Conservation (phyloP, 2,329 filamentous ascomycete species). For the Aspergillus sp. region DNA sequence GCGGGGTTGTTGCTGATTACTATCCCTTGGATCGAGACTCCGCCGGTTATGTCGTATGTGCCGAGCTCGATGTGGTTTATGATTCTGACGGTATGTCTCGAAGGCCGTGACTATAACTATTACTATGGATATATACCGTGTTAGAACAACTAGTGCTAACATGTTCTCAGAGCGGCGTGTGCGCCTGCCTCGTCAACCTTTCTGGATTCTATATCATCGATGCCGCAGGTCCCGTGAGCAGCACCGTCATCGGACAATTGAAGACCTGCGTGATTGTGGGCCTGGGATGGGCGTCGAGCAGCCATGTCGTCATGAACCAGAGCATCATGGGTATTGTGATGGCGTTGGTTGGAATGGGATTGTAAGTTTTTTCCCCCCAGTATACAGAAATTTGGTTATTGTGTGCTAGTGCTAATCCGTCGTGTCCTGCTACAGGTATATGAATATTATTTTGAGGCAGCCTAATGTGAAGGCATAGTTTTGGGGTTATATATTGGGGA, state of each 20-base stretch:
- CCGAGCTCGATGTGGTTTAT: slow-evolving; percentile 18
- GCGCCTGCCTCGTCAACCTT: slow-evolving; percentile 23
- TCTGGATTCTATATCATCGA: slow-evolving; percentile 29
- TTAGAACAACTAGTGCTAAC: background rate
- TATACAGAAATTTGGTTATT: too few relatives aligned
- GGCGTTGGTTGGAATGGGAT: slow-evolving; percentile 21
- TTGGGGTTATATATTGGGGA: background rate
- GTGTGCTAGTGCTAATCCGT: background rate
- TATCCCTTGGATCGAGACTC: slow-evolving; percentile 17
- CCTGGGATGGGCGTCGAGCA: slow-evolving; percentile 53
- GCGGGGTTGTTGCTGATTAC: slow-evolving; percentile 17
- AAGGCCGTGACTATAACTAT: too few relatives aligned
- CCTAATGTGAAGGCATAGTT: slow-evolving; percentile 2
- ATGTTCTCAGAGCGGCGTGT: slow-evolving; percentile 16
- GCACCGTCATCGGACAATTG: slow-evolving; percentile 64
- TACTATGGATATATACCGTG: too few relatives aligned
- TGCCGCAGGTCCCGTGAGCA: slow-evolving; percentile 57
- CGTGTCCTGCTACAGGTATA: slow-evolving; percentile 11
- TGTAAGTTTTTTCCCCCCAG: slow-evolving; percentile 11
- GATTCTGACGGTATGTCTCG: slow-evolving; percentile 14
- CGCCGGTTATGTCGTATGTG: slow-evolving; percentile 12
- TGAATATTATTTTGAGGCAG: slow-evolving; percentile 17
- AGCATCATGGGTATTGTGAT: slow-evolving; percentile 19
- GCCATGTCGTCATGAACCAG: slow-evolving; percentile 12
- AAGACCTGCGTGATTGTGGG: slow-evolving; percentile 67